Conservation (phyloP, 2,329 filamentous ascomycete species). For the Zasmidium cellare region DNA sequence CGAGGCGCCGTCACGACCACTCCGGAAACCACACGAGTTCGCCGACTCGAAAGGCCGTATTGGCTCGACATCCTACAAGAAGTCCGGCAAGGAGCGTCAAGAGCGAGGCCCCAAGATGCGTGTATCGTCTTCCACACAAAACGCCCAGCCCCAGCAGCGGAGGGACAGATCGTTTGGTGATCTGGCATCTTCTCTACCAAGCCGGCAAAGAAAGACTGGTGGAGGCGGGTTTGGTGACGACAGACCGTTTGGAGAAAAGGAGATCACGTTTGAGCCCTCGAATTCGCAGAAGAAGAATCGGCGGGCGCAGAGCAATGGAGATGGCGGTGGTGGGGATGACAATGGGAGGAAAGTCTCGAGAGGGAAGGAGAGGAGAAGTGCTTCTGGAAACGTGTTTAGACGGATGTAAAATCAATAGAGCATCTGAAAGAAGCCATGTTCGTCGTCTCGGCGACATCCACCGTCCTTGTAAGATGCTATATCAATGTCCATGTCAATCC, state of each 20-base stretch:
- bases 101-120: slow-evolving; percentile 53
- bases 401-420: slow-evolving; percentile 50
- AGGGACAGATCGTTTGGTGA: slow-evolving; percentile 60
- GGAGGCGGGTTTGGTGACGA: slow-evolving; percentile 30
- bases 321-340: slow-evolving; percentile 27
- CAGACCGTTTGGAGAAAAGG: slow-evolving; percentile 54
- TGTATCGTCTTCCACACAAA: slow-evolving; percentile 52
- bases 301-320: slow-evolving; percentile 24
- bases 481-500: not conserved
- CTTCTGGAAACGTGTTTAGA: slow-evolving; percentile 74
- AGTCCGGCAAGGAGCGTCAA: slow-evolving; percentile 51
- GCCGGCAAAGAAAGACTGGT: slow-evolving; percentile 20
- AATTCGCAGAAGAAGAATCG: slow-evolving; percentile 40
- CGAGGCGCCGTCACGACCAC: slow-evolving; percentile 45
- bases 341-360: slow-evolving; percentile 28
- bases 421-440: not conserved
- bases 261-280: slow-evolving; percentile 72
- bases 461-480: not conserved
- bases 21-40: slow-evolving; percentile 36
- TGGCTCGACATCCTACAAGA: slow-evolving; percentile 66
- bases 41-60: slow-evolving; percentile 52
- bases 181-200: slow-evolving; percentile 46
- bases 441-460: not conserved
- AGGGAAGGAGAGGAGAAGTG: slow-evolving; percentile 62
- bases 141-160: slow-evolving; percentile 39